Percentiles rank a stretch among this genome's conserved stretches.
phyloP scores from a whole-genome alignment of 2,329 filamentous ascomycete genomes.

The Hymenoscyphus repandus region DNA sequence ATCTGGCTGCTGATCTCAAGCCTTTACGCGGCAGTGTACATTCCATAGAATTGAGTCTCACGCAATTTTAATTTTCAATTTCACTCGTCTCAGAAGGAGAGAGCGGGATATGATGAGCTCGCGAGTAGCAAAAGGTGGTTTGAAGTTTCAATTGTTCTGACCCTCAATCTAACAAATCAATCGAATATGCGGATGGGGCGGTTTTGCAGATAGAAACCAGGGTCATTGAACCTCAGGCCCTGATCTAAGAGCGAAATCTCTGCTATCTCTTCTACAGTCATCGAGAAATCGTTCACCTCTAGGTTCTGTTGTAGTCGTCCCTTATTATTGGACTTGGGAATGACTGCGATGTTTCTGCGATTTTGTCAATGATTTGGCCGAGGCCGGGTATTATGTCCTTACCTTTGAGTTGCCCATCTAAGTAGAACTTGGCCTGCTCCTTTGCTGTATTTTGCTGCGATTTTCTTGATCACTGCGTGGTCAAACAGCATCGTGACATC shows the following conservation, averaged over 20 bases:
- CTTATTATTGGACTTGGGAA: slow-evolving; percentile 66
- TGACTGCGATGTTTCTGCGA: slow-evolving; percentile 59
- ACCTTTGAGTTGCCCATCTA: slow-evolving; percentile 76
- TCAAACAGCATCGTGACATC: slow-evolving; percentile 64
- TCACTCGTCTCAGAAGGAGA: too few species aligned
- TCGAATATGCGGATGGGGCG: slow-evolving; percentile 50
- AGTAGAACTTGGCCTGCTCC: slow-evolving; percentile 76
- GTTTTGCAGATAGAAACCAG: slow-evolving; percentile 34
- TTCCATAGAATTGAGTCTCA: too few species aligned
- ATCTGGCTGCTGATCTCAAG: too few species aligned
- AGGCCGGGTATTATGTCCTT: not conserved
- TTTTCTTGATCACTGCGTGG: slow-evolving; percentile 54
- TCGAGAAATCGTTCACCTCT: slow-evolving; percentile 56
- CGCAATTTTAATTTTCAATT: too few species aligned
- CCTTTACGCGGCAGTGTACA: too few species aligned
- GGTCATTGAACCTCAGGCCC: slow-evolving; percentile 69
- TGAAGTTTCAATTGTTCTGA: not conserved
- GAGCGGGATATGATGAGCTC: too few species aligned
- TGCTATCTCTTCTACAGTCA: slow-evolving; percentile 59
- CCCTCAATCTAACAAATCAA: slow-evolving; percentile 23
- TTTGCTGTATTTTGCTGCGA: slow-evolving; percentile 64
- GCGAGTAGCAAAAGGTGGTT: too few species aligned
- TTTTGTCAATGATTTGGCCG: not conserved
- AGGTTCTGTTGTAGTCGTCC: slow-evolving; percentile 57
- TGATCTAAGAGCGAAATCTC: slow-evolving; percentile 59